Base-by-base conservation (phyloP, 164 flowering plant species). In the Tetracentron sinense region DNA sequence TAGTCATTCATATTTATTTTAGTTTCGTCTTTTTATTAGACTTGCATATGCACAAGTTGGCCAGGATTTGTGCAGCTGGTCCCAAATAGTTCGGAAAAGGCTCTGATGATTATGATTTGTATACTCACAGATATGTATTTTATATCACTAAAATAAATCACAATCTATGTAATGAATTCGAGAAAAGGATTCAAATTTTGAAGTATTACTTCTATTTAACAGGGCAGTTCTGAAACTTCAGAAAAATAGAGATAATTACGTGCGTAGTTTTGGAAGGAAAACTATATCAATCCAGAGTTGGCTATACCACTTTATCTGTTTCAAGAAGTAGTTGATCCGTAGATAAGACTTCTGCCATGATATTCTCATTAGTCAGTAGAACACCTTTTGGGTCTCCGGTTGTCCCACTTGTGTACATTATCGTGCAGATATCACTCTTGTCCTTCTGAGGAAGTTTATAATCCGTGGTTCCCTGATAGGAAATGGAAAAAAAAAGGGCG, bases 361-460 rank as follows among this genome's bases (percentile, higher is more conserved):
- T 60, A 54, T 85, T 87, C 33, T 38, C 79, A 64, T 83, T 88
- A 20, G 74, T 76, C 28, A 95, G 69, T 54, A 92, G 71, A 25
- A 95, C 99, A 20, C 99, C 99, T 75, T 95, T 95, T 42, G 99
- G 99, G 50, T 95, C 98, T 62, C 99, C 99, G 0, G 97, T 95
- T 23, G 99, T 95, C 62, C 99, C 99, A 77, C 99, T 95, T 0
- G 97, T 92, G 61, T 95, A 92, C 97, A 95, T 88, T 75, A 95
- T 89, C 16, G 97, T 88, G 79, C 85, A 83, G 14, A 86, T 73
- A 49, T 87, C 87, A 52, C 73, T 76, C 76, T 68, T 85, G 51
- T 75, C 69, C 73, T 81, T 90, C 7, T 68, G 72, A 60, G 98
- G 97, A n/a, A 90, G 75, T 63, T 90, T 75, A 59, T 68, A 67